Conservation (phyloP, 1,139 yeast species). For the Candida sp. region DNA sequence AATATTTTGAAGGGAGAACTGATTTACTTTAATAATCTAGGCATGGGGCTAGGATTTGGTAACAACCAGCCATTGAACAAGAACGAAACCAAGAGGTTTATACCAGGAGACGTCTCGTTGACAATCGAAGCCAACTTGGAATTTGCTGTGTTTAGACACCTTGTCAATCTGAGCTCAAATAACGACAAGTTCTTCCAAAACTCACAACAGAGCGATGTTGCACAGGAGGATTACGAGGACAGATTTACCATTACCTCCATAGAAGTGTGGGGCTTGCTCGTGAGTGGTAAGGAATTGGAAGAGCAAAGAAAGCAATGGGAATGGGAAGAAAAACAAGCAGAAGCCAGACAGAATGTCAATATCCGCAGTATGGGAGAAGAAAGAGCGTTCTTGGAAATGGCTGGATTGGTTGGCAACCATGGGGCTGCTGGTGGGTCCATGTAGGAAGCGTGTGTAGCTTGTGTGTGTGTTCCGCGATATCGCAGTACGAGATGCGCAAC, state of each 20-base stretch:
- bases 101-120: constrained; percentile 76
- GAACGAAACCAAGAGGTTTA: constrained; percentile 37
- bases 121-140: constrained; percentile 81
- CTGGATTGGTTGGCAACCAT: constrained; percentile 80
- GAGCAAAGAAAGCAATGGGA: constrained; percentile 84
- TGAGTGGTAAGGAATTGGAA: constrained; percentile 73
- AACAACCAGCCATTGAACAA: constrained; percentile 62
- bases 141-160: constrained; percentile 77
- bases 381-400: constrained; percentile 87
- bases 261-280: constrained; percentile 93
- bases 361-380: constrained; percentile 75
- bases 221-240: constrained; percentile 60
- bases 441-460: neutral
- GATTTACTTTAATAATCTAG: constrained; percentile 67
- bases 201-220: constrained; percentile 24
- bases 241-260: constrained; percentile 73
- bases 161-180: constrained; percentile 34
- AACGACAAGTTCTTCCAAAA: constrained; percentile 30
- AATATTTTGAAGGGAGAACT: constrained; percentile 37
- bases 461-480: neutral
- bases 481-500: neutral
- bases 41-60: constrained; percentile 87
- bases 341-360: constrained; percentile 74
- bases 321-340: constrained; percentile 91
- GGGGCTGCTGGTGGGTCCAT: constrained; percentile 54